Evolutionary conservation across 495 filamentous ascomycete genomes (phyloP).

Genomic region (Aspergillus sclerotiicarbonarius): DNA sequence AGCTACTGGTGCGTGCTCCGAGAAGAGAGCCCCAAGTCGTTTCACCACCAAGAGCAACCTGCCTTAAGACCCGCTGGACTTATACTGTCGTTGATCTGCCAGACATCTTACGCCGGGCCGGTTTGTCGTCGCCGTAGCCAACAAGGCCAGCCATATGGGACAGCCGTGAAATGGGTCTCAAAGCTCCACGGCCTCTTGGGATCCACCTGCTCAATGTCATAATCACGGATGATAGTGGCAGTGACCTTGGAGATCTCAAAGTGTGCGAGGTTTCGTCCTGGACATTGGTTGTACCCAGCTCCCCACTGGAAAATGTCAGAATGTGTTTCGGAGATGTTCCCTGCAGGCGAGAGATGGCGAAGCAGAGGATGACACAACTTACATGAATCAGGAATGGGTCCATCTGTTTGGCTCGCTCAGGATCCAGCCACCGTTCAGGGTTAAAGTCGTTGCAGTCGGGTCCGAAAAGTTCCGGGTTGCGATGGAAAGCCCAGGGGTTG

Average conservation of each 20-base stretch:
- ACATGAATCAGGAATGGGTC: conserved; percentile 36
- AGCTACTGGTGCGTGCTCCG: no score
- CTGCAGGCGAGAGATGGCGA: not conserved
- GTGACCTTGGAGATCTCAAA: conserved; percentile 45
- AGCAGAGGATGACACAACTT: no score
- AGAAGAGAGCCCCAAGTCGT: no score
- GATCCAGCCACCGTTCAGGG: conserved; percentile 39
- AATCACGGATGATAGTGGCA: conserved; percentile 41
- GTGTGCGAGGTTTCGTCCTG: conserved; percentile 43
- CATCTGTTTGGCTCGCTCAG: conserved; percentile 24
- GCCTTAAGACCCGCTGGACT: no score
- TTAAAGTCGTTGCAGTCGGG: conserved; percentile 35
- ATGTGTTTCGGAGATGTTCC: not conserved
- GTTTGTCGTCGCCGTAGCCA: conserved; percentile 2
- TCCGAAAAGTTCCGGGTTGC: conserved; percentile 42
- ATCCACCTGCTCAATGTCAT: conserved; percentile 38
- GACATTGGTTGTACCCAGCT: conserved; percentile 43
- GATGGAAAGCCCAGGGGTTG: conserved; percentile 45
- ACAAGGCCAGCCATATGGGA: conserved; percentile 42
- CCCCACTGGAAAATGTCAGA: conserved; percentile 30
- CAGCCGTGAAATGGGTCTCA: conserved; percentile 34
- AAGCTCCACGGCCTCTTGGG: conserved; percentile 38
- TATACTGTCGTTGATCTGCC: not conserved
- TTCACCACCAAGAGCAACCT: no score
- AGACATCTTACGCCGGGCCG: not conserved